These are phyloP conservation scores for Entomophthora muscae DNA, from an alignment of 371 early-diverging fungal species.

Conservation along the genomic window DNA sequence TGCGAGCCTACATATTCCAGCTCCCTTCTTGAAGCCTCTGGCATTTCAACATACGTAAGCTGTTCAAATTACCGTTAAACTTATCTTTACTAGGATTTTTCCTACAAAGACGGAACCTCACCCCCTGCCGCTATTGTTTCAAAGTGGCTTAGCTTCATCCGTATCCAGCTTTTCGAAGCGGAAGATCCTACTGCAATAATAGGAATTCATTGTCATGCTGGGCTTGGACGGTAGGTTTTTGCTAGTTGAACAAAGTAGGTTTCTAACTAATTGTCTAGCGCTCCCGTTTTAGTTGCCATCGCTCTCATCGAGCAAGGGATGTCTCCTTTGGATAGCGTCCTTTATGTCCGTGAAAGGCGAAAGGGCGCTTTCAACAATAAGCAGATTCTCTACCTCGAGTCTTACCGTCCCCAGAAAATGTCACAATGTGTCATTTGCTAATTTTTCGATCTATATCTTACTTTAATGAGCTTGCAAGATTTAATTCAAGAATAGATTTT, in stretches of 20 bases:
- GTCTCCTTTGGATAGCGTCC: constrained; percentile 58
- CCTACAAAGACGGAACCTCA: constrained; percentile 42
- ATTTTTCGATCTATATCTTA: background rate
- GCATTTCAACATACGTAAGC: constrained; percentile 20
- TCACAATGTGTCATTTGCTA: constrained; percentile 10
- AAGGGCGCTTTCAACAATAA: constrained; percentile 67
- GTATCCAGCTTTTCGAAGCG: constrained; percentile 21
- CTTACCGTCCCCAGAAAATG: constrained; percentile 24
- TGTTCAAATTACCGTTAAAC: constrained; percentile 24
- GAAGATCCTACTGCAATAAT: constrained; percentile 27
- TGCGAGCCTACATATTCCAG: constrained; percentile 77
- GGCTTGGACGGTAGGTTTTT: constrained; percentile 42
- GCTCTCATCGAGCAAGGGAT: constrained; percentile 69
- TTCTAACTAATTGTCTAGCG: constrained; percentile 17
- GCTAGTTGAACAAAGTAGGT: background rate
- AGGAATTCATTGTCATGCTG: constrained; percentile 77
- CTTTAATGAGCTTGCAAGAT: no score
- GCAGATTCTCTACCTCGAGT: constrained; percentile 53
- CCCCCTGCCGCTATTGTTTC: constrained; percentile 49
- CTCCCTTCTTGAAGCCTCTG: constrained; percentile 25
- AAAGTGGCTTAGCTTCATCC: constrained; percentile 54
- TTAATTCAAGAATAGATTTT: no score
- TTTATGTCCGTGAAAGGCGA: constrained; percentile 49
- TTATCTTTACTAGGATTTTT: background rate
- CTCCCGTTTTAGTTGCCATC: constrained; percentile 52